Evolutionary conservation across 305 asterid genomes (phyloP), one percentile per base, ranked within the genome.

Genomic region (Fraxinus baroniana): DNA sequence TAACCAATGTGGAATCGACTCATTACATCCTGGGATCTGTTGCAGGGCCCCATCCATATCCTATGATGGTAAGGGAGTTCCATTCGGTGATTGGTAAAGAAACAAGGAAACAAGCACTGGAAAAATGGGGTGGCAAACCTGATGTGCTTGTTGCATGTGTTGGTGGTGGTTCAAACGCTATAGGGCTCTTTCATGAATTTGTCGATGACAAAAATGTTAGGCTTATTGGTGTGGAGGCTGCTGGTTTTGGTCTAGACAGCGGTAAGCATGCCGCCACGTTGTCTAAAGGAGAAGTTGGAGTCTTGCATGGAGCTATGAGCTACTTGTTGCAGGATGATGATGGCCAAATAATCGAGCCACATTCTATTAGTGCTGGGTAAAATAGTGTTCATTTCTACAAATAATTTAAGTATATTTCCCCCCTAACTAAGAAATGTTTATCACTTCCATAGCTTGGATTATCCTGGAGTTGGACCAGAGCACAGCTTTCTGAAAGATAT

Each of bases 121-220:
- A 90, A 74, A 96, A 92, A 85, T 96, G 99, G 98, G 98, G 96
- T 24, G 93, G 98, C 80, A 91, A 86, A 72, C 98, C 98, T 4
- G 98, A 93, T 80, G 93, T 94, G 72, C 89, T 96, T 20, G 95
- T 94, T 80, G 99, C 99, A 0, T 94, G 99, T 84, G 92, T 96
- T 60, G 99, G 99, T 62, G 97, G 99, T 60, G 99, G 99, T 39
- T 96, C 99, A 75, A 96, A 96, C 85, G 99, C 98, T 32, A 94
- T 96, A 87, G 98, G 99, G n/a, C 91, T 96, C 79, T 94, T 96
- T 83, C 97, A 96, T 71, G 99, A 96, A 80, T 96, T 96, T 87
- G 91, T 96, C 66, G 97, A 91, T 55, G 99, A 96, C 84, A 76
- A 90, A 75, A 91, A 93, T 36, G 97, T 96, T 62, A 91, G 98